These are phyloP conservation scores for Neopestalotiopsis rosae DNA, from an alignment of 2,329 filamentous ascomycete genomes.

Conservation along the genomic window DNA sequence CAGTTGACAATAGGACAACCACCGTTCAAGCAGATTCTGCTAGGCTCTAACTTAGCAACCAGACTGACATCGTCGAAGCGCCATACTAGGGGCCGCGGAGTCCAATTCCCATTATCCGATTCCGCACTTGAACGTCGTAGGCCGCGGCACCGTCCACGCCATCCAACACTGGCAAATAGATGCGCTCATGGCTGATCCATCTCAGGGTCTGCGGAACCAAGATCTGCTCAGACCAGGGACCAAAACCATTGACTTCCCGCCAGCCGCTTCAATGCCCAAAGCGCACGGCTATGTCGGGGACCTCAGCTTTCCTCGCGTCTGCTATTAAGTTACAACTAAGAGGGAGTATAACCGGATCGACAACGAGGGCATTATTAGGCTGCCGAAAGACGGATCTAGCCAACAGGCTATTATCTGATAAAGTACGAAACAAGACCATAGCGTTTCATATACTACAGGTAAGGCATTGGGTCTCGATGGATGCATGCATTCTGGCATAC, in stretches of 20 bases:
- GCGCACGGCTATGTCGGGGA: not conserved
- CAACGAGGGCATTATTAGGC: not conserved
- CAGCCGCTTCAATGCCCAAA: not conserved
- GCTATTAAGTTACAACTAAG: not conserved
- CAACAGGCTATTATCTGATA: not conserved
- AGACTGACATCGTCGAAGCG: not conserved
- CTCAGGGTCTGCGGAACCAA: not conserved
- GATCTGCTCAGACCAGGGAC: constrained; percentile 2
- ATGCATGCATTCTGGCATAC: not conserved
- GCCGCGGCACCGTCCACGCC: not conserved
- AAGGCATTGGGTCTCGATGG: not conserved
- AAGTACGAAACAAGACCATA: not conserved
- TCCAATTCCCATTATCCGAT: not conserved
- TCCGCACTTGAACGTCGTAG: not conserved
- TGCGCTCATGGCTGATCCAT: not conserved
- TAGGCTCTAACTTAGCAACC: not conserved
- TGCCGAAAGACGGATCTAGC: not conserved
- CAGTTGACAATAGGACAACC: not conserved
- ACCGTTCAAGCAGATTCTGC: constrained; percentile 5
- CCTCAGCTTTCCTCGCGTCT: not conserved
- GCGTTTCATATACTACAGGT: not conserved
- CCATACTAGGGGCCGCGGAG: not conserved
- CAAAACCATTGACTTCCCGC: not conserved
- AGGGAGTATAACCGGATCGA: not conserved
- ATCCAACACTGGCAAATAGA: not conserved